Conservation (phyloP, 148 eudicot genomes). For the Camellia japonica region DNA sequence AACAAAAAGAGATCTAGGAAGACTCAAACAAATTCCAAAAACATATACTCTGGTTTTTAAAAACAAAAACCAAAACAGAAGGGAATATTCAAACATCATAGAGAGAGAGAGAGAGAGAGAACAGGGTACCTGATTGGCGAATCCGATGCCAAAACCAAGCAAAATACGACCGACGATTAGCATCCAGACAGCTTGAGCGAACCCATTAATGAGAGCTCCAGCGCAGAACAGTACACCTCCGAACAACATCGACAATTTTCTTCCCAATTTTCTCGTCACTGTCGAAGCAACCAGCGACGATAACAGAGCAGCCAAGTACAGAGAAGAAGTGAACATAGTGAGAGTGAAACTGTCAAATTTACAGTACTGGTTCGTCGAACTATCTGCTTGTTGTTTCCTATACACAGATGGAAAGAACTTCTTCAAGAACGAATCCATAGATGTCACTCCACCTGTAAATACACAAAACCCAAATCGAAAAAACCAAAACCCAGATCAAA, state of each 20-base stretch:
- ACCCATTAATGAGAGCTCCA: not conserved
- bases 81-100: too few relatives aligned
- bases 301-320: slow-evolving; percentile 29
- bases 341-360: slow-evolving; percentile 29
- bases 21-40: not conserved
- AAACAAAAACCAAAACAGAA: too few relatives aligned
- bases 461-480: not conserved
- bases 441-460: slow-evolving; percentile 29
- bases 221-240: not conserved
- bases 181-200: not conserved
- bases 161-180: not conserved
- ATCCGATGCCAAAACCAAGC: slow-evolving; percentile 45
- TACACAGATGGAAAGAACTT: slow-evolving; percentile 26
- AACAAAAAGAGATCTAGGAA: not conserved
- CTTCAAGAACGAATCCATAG: slow-evolving; percentile 25
- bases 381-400: slow-evolving; percentile 11
- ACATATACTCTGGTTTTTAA: too few relatives aligned
- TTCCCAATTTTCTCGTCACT: not conserved
- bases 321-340: slow-evolving; percentile 28
- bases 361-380: slow-evolving; percentile 29
- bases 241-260: not conserved
- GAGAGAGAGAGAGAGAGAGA: not conserved
- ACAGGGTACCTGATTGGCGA: slow-evolving; percentile 38
- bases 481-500: too few relatives aligned
- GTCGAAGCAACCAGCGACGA: slow-evolving; percentile 13